Percentiles rank a stretch among this genome's conserved stretches.
phyloP scores from a whole-genome alignment of 2,329 filamentous ascomycete genomes.

The Microcera coccophila region DNA sequence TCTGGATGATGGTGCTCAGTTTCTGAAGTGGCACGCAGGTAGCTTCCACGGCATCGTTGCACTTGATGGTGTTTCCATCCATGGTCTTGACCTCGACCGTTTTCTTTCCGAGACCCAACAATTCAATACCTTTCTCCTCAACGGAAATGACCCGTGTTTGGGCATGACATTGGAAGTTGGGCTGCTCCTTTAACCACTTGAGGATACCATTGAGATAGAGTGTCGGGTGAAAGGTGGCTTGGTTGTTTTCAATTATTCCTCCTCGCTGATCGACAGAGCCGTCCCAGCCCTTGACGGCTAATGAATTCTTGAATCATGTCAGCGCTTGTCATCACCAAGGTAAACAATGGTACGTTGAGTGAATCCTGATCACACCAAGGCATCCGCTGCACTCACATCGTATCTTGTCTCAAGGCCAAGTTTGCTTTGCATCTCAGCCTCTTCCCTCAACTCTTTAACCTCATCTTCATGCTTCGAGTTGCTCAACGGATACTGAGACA shows the following conservation, averaged over 20 bases:
- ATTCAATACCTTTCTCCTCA: constrained; percentile 41
- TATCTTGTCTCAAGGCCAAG: constrained; percentile 12
- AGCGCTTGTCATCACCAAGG: too few species aligned
- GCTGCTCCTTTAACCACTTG: constrained; percentile 47
- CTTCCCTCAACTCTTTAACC: constrained; percentile 10
- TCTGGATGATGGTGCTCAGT: constrained; percentile 48
- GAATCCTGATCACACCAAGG: too few species aligned
- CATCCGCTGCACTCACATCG: constrained; percentile 9
- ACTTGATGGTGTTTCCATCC: constrained; percentile 44
- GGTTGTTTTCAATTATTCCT: constrained; percentile 43
- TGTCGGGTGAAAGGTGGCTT: constrained; percentile 56
- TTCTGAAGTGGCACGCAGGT: constrained; percentile 55
- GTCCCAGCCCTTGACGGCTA: constrained; percentile 50
- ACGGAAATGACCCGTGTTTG: constrained; percentile 46
- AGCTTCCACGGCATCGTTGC: constrained; percentile 48
- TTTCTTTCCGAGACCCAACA: constrained; percentile 29
- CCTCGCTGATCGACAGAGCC: constrained; percentile 49
- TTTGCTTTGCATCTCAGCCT: constrained; percentile 10
- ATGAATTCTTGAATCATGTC: too few species aligned
- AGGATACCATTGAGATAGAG: constrained; percentile 52
- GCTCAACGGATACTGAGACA: constrained; percentile 45
- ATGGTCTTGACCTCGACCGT: constrained; percentile 45
- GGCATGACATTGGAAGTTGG: constrained; percentile 51
- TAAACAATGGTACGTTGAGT: too few species aligned
- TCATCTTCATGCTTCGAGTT: constrained; percentile 40